Evolutionary conservation across 495 filamentous ascomycete species (phyloP), one percentile per base, ranked within the genome.

Genomic region (Pseudomonodictys pantanalensis): DNA sequence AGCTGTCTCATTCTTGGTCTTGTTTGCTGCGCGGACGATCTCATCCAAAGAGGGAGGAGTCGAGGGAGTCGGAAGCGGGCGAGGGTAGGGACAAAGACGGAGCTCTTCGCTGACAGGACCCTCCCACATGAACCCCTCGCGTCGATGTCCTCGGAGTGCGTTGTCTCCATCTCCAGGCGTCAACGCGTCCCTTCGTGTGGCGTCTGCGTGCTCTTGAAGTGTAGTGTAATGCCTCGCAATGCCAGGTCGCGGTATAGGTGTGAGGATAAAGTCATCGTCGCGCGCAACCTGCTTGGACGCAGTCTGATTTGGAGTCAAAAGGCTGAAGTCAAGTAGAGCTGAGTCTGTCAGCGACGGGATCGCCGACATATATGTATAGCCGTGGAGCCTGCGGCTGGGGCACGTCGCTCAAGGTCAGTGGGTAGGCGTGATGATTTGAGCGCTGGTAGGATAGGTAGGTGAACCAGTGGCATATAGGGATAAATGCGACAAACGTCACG

Each of bases 91-190:
- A 7, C 28, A 6, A 6, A 15, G 10, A 25, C 5, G 26, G 2
- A 38, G 25, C 6, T 26, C 24, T 6, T 4, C 23, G n/a, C 25
- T 18, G 23, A 2, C n/a, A 20, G 28, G 3, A n/a, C 6, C 15
- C 10, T 42, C 58, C 58, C 50, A 62, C 17, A 24, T 62, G 23
- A 55, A 49, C n/a, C 50, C 44, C 22, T 55, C 50, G 12, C 58
- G 51, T 25, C 49, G 39, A 6, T 33, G 18, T 30, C 44, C 2
- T n/a, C 17, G 15, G 12, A 43, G 58, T 7, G 44, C 41, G 33
- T 26, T n/a, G 9, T 10, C 12, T 15, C 9, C 24, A n/a, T 15
- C 24, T 33, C 38, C n/a, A 46, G 52, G 28, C 10, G 28, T 26
- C 28, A 48, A n/a, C 15, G 23, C 15, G 17, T 26, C 28, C 20